These are phyloP conservation scores for Epichloe baconii DNA, from an alignment of 2,329 filamentous ascomycete genomes.

Conservation along the genomic window DNA sequence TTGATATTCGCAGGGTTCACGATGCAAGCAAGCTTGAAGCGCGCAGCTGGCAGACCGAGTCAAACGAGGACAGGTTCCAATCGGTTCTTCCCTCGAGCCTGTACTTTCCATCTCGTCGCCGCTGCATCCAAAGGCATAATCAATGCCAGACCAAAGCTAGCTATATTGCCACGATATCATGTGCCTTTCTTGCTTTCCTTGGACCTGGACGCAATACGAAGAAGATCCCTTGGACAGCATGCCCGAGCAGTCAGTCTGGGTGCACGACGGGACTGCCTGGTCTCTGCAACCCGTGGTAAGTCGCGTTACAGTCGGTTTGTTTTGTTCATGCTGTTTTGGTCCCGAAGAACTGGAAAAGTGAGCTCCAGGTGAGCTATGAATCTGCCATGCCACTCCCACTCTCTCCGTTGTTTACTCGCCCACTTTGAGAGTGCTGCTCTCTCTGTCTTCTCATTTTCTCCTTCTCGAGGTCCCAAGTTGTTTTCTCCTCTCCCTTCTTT, in stretches of 20 bases:
- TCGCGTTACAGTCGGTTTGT: slow-evolving; percentile 1
- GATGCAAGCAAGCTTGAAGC: background rate
- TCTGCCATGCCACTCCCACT: background rate
- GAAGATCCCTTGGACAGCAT: slow-evolving; percentile 24
- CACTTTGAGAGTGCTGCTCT: background rate
- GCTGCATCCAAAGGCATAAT: background rate
- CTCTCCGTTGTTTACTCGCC: background rate
- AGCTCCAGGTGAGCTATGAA: slow-evolving; percentile 5
- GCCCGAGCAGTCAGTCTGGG: slow-evolving; percentile 30
- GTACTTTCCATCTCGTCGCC: too few species aligned
- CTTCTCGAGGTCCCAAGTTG: background rate
- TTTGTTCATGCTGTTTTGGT: background rate
- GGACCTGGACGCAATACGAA: slow-evolving; percentile 35
- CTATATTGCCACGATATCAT: slow-evolving; percentile 18
- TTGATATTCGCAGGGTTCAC: background rate
- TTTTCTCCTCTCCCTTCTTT: background rate
- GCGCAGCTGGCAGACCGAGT: background rate
- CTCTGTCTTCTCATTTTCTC: background rate
- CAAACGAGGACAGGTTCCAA: background rate
- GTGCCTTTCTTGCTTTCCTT: slow-evolving; percentile 42
- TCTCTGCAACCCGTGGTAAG: slow-evolving; percentile 27
- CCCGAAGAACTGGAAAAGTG: slow-evolving; percentile 2
- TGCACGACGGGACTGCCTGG: slow-evolving; percentile 22
- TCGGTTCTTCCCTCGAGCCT: too few species aligned
- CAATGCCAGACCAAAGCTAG: background rate